These are phyloP conservation scores for Sugiyamaella qingdaonensis DNA, from an alignment of 805 yeast species.

Conservation along the genomic window DNA sequence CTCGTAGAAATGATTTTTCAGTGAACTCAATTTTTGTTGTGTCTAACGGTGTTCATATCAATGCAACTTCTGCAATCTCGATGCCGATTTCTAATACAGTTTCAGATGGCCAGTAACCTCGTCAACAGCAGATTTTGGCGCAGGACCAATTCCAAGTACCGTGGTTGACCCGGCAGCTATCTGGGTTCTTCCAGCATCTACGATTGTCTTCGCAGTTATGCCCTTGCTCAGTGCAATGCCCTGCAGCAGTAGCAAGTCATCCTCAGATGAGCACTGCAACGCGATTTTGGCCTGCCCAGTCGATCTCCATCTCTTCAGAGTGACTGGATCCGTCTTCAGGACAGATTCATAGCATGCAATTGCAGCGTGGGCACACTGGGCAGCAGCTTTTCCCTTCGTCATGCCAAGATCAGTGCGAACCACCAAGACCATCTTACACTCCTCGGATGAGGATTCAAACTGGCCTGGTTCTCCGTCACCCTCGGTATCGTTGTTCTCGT, in stretches of 20 bases:
- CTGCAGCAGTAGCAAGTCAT: constrained; percentile 66
- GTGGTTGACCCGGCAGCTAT: constrained; percentile 95
- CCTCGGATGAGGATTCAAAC: constrained; percentile 18
- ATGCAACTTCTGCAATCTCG: neutral
- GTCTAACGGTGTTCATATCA: neutral
- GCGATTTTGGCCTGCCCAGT: constrained; percentile 94
- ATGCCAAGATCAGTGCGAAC: constrained; percentile 85
- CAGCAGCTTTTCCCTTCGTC: constrained; percentile 95
- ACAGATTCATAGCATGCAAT: constrained; percentile 70
- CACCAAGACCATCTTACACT: constrained; percentile 65
- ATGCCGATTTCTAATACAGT: constrained; percentile 46
- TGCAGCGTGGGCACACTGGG: constrained; percentile 98
- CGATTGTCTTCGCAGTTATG: constrained; percentile 74
- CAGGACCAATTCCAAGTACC: constrained; percentile 96
- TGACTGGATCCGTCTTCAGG: constrained; percentile 52
- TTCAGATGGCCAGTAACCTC: constrained; percentile 76
- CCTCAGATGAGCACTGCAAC: constrained; percentile 53
- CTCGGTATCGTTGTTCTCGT: constrained; percentile 12
- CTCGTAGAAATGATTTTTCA: neutral
- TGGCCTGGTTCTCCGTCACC: constrained; percentile 18
- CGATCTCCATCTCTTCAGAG: constrained; percentile 71
- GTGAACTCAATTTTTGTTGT: neutral
- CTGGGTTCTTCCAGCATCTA: constrained; percentile 97
- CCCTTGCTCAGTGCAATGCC: constrained; percentile 79
- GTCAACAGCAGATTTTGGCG: constrained; percentile 74